Evolutionary conservation across 257 asterid species (phyloP), one percentile per base, ranked within the genome.

Genomic region (Nemophila menziesii): DNA sequence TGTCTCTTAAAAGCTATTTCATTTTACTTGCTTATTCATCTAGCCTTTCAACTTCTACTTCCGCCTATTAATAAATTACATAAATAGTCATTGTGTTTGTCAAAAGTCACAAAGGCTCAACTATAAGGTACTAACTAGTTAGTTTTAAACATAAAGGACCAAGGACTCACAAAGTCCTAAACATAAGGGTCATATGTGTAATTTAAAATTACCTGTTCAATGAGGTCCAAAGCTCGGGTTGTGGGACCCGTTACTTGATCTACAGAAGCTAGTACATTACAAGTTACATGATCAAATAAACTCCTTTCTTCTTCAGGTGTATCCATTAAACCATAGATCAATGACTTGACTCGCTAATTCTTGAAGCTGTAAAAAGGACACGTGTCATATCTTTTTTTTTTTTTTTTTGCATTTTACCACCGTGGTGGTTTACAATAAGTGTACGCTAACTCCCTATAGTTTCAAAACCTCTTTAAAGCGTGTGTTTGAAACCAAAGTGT

Each of bases 251-350:
- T 66, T 55, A 90, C 99, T 58, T 85, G 92, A 52, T 81, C 93
- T 23, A 85, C 94, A 5, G 93, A 67, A 61, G 92, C 83, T 54
- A 92, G 81, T 42, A 79, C 85, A 58, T 85, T 90, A 65, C 89
- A 78, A 39, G 81, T 76, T n/a, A 74, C 84, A 56, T 78, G 83
- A 40, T 78, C 74, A 64, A 82, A 82, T 39, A 72, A 59, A 57
- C 62, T 69, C 49, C 92, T 68, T 16, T 81, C 96, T 51, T 74
- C 96, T 41, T 71, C 65, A 15, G 93, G 66, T 2, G 96, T 81
- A 68, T 90, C 99, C 99, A 90, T 90, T 80, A 85, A 73, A 79
- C 99, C 99, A 84, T 34, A 90, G 90, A 63, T 85, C 99, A 62
- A 68, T 75, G 22, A 90, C 75, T 74, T 85, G 94, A 47, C 83